Evolutionary conservation across 2,329 filamentous ascomycete species (phyloP), one percentile per base, ranked within the genome.

Genomic region (Apiospora kogelbergensis): DNA sequence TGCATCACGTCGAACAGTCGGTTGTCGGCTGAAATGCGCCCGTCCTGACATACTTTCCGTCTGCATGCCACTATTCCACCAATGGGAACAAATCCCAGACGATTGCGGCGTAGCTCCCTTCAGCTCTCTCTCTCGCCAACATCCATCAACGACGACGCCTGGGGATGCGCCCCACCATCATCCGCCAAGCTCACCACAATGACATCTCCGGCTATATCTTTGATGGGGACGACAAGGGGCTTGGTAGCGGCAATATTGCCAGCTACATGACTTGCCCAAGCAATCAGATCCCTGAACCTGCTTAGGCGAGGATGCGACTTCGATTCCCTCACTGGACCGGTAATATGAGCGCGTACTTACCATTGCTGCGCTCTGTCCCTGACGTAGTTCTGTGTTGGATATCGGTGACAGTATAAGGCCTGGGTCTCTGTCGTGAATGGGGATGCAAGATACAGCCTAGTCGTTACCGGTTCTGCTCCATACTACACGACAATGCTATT

Each of bases 51-150:
- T 57, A 30, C 57, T 42, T 65, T 65, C 53, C 65, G 68, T 69
- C 67, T 69, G 68, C 53, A 60, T 60, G 66, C 68, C 53, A 65
- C 48, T 70, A 72, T 73, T 74, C 76, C 76, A 78, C 77, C 77
- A 79, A 78, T 79, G 67, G 75, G 60, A 74, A 53, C 17, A 17
- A 24, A 1, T 67, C 48, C 60, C 63, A 65, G 41, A 15, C 17
- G 37, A 37, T 60, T 60, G 53, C 53, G 53, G 53, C 53, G 30
- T 11, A 11, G 46, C 22, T 53, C 30, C 53, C 11, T 53, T 53
- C 53, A 60, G 17, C 53, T 37, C 30, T 37, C 30, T 26, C 53
- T 37, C 30, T 37, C 30, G 17, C 30, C 9, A 60, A n/a, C 11
- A 60, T n/a, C 30, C 10, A 60, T 30, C 30, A 37, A 60, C 30